Evolutionary conservation across 2,329 filamentous ascomycete genomes (phyloP).

Genomic region (Neonectria sp.): DNA sequence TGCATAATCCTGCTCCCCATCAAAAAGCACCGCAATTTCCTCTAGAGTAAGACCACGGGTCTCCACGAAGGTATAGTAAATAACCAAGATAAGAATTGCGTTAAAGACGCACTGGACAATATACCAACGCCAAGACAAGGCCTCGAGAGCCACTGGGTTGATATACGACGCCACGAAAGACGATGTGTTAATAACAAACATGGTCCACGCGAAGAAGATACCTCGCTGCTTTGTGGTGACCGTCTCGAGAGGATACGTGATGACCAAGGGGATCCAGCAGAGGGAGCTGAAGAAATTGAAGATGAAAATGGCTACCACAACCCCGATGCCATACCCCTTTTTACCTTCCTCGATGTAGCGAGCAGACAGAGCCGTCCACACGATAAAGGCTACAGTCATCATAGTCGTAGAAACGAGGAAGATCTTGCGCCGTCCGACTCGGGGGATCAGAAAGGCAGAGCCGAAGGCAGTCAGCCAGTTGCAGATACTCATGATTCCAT

Average conservation of each 20-base stretch:
- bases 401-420: constrained; percentile 8
- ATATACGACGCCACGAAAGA: constrained; percentile 44
- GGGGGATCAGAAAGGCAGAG: constrained; percentile 14
- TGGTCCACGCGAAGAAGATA: constrained; percentile 7
- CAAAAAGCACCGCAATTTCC: constrained; percentile 16
- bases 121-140: constrained; percentile 57
- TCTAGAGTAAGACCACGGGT: constrained; percentile 21
- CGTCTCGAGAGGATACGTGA: constrained; percentile 21
- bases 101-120: constrained; percentile 25
- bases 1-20: constrained; percentile 6
- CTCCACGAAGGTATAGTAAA: constrained; percentile 24
- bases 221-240: constrained; percentile 22
- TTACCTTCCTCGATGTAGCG: constrained; percentile 1
- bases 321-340: constrained; percentile 4
- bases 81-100: neutral
- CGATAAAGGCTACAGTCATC: constrained; percentile 15
- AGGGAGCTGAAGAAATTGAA: constrained; percentile 7
- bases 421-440: constrained; percentile 4
- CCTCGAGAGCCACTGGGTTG: constrained; percentile 56
- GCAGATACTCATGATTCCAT: constrained; percentile 14
- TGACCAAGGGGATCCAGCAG: constrained; percentile 10
- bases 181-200: constrained; percentile 17
- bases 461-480: constrained; percentile 8
- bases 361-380: constrained; percentile 16
- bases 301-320: constrained; percentile 18